Evolutionary conservation across 2,329 filamentous ascomycete species (phyloP).

Genomic region (Penicillium psychrosexuale): DNA sequence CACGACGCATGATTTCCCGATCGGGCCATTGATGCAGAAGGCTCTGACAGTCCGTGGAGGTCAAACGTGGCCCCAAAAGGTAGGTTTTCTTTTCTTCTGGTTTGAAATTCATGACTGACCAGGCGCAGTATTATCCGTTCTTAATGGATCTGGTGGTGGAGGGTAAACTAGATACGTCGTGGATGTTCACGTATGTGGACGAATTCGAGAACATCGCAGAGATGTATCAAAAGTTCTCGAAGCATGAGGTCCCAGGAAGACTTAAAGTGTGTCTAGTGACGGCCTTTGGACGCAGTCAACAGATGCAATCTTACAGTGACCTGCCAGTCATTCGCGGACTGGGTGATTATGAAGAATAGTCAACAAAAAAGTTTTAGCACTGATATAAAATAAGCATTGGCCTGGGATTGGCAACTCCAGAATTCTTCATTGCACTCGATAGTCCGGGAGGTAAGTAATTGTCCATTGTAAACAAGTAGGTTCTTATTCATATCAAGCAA

Average conservation of each 20-base stretch:
- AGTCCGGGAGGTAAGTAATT: slow-evolving; percentile 71
- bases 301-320: slow-evolving; percentile 3
- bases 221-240: slow-evolving; percentile 21
- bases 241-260: slow-evolving; percentile 30
- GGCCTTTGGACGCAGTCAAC: slow-evolving; percentile 24
- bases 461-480: not conserved
- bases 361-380: not conserved
- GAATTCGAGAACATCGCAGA: slow-evolving; percentile 32
- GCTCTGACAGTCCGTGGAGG: slow-evolving; percentile 32
- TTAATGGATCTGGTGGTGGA: slow-evolving; percentile 27
- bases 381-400: not conserved
- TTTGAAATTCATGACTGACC: not conserved
- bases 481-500: slow-evolving; percentile 54
- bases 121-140: slow-evolving; percentile 29
- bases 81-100: not conserved
- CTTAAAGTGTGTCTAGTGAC: slow-evolving; percentile 31
- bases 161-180: slow-evolving; percentile 29
- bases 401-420: not conserved
- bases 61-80: slow-evolving; percentile 26
- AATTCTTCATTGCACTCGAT: slow-evolving; percentile 49
- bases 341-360: not conserved
- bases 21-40: slow-evolving; percentile 36
- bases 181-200: slow-evolving; percentile 31
- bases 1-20: slow-evolving; percentile 29
- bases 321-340: not conserved